A percentile compares a stretch with the other conserved stretches of the same genome.
These are phyloP conservation scores for Sesbania bispinosa DNA, from an alignment of 306 rosid genomes.

Conservation along the genomic window DNA sequence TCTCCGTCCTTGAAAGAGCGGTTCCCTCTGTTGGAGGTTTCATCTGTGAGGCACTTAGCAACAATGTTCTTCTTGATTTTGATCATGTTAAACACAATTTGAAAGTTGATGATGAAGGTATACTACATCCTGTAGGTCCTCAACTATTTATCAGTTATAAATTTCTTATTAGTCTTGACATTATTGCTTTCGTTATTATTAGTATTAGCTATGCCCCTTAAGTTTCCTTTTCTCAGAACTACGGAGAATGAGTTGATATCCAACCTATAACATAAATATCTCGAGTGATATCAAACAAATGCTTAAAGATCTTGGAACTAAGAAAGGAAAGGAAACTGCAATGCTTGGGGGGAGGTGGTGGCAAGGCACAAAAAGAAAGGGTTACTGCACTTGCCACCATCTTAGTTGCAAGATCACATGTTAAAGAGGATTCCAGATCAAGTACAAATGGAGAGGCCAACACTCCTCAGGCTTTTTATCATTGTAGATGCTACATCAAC, in stretches of 20 bases:
- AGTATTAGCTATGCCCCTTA: constrained; percentile 19
- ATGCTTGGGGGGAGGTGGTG: constrained; percentile 98
- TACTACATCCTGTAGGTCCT: constrained; percentile 30
- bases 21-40: too few relatives aligned
- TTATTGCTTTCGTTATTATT: constrained; percentile 3
- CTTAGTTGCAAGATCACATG: constrained; percentile 76
- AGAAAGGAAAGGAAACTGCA: constrained; percentile 85
- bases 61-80: constrained; percentile 79
- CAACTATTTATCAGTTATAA: constrained; percentile 14
- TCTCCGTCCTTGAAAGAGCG: too few relatives aligned
- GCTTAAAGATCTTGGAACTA: constrained; percentile 94
- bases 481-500: constrained; percentile 99
- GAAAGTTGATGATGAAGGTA: constrained; percentile 88
- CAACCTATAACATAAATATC: constrained; percentile 80
- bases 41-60: constrained; percentile 85
- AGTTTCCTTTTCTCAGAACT: constrained; percentile 51
- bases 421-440: constrained; percentile 70
- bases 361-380: constrained; percentile 95
- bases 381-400: constrained; percentile 90
- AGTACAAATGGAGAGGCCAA: constrained; percentile 45
- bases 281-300: constrained; percentile 90
- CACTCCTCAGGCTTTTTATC: constrained; percentile 70
- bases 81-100: constrained; percentile 83
- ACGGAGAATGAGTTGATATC: constrained; percentile 62
- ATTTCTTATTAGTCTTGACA: background rate